Evolutionary conservation across 441 rosid genomes (phyloP).

Genomic region (Gossypium trilobum): DNA sequence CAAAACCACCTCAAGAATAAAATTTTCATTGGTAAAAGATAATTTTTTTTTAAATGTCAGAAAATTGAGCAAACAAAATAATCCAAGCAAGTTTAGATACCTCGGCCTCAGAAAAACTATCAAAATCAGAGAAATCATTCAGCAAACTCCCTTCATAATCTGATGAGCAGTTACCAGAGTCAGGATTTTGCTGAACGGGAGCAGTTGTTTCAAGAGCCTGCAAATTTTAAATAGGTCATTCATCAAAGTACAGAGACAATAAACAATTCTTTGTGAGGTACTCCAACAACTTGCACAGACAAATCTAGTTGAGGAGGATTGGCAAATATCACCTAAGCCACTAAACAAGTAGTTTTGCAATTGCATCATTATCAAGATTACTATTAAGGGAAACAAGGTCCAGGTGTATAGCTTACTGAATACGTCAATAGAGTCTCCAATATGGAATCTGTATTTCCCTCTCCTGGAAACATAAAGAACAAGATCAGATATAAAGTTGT

Average conservation of each 20-base stretch:
- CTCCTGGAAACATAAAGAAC: conserved; percentile 37
- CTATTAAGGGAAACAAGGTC: neutral
- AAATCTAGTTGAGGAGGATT: neutral
- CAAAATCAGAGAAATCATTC: conserved; percentile 41
- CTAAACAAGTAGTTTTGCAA: neutral
- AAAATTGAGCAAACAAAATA: neutral
- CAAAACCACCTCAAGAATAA: neutral
- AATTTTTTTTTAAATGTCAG: neutral
- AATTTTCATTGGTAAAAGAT: neutral
- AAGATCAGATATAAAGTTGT: conserved; percentile 14
- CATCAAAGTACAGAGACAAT: neutral
- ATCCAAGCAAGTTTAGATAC: conserved; percentile 26
- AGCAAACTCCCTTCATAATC: conserved; percentile 42
- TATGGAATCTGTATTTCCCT: conserved; percentile 45
- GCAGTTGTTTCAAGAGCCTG: conserved; percentile 52
- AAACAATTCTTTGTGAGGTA: neutral
- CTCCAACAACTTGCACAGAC: neutral
- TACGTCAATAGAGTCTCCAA: conserved; percentile 53
- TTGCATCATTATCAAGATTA: neutral
- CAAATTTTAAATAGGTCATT: conserved; percentile 13
- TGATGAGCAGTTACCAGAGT: conserved; percentile 33
- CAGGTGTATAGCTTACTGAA: conserved; percentile 31
- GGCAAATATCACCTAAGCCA: conserved; percentile 1
- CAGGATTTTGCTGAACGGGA: conserved; percentile 28
- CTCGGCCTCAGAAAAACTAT: conserved; percentile 44